Evolutionary conservation across 345 rosid species (phyloP).

Genomic region (Mercurialis annua): DNA sequence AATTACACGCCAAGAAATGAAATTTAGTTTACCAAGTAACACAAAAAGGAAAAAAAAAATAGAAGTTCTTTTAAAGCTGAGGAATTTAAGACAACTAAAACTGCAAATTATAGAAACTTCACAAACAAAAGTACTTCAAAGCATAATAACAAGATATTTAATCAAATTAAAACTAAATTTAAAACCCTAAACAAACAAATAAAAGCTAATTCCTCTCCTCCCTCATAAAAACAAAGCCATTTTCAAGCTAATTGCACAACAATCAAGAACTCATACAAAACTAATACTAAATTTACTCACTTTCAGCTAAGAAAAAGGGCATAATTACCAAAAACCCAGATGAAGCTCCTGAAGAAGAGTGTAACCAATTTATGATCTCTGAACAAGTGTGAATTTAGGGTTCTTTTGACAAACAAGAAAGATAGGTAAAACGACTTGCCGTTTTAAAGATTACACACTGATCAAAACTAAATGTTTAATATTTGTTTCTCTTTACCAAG

Average conservation of each 20-base stretch:
- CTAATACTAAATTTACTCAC: slow-evolving; percentile 19
- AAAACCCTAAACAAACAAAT: slow-evolving; percentile 23
- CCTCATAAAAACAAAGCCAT: slow-evolving; percentile 1
- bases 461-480: too few relatives aligned
- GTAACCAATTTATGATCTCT: slow-evolving; percentile 36
- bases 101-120: background rate
- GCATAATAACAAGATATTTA: background rate
- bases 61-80: slow-evolving; percentile 3
- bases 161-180: slow-evolving; percentile 5
- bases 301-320: slow-evolving; percentile 12
- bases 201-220: background rate
- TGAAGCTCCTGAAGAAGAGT: slow-evolving; percentile 18
- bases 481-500: background rate
- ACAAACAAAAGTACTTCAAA: background rate
- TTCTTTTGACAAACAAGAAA: slow-evolving; percentile 21
- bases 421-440: slow-evolving; percentile 18
- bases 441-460: slow-evolving; percentile 4
- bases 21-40: background rate
- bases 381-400: slow-evolving; percentile 36
- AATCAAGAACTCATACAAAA: slow-evolving; percentile 20
- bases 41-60: background rate
- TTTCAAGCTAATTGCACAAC: slow-evolving; percentile 11
- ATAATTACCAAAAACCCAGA: slow-evolving; percentile 21
- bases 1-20: background rate
- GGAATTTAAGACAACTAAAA: slow-evolving; percentile 1